Conservation (phyloP, 225 moss, liverwort and hornwort species). For the Bryum argenteum region DNA sequence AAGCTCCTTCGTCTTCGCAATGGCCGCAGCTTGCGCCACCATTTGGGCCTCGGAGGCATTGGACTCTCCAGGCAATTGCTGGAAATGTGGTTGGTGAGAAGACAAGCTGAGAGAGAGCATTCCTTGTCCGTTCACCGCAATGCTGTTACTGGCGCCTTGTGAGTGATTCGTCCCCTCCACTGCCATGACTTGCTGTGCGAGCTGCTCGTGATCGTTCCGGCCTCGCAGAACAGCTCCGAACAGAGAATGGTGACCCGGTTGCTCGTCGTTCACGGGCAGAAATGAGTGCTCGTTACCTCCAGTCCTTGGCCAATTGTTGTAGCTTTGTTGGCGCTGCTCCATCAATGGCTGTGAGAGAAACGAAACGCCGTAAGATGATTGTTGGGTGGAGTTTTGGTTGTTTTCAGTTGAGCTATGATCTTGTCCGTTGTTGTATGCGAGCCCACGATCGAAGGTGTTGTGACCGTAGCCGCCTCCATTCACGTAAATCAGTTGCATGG, state of each 20-base stretch:
- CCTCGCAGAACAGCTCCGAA: slow-evolving; percentile 41
- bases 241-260: slow-evolving; percentile 46
- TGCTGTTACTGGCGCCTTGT: slow-evolving; percentile 35
- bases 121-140: slow-evolving; percentile 55
- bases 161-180: slow-evolving; percentile 34
- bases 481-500: slow-evolving; percentile 47
- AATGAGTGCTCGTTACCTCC: slow-evolving; percentile 71
- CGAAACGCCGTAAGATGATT: slow-evolving; percentile 19
- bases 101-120: slow-evolving; percentile 68
- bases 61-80: slow-evolving; percentile 44
- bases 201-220: slow-evolving; percentile 30
- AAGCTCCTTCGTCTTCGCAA: slow-evolving; percentile 64
- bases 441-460: slow-evolving; percentile 12
- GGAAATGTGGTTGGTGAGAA: slow-evolving; percentile 66
- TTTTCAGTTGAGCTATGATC: neutral
- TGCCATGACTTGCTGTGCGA: slow-evolving; percentile 44
- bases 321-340: slow-evolving; percentile 45
- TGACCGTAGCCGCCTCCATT: slow-evolving; percentile 34
- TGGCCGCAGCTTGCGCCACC: slow-evolving; percentile 55
- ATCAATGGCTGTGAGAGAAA: slow-evolving; percentile 32
- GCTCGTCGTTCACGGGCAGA: slow-evolving; percentile 61
- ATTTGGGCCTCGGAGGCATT: slow-evolving; percentile 36
- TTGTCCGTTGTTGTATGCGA: no score
- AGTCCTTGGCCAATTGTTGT: slow-evolving; percentile 54
- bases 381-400: slow-evolving; percentile 10